Evolutionary conservation across 2,329 filamentous ascomycete genomes (phyloP).

Genomic region (Thelonectria discophora): DNA sequence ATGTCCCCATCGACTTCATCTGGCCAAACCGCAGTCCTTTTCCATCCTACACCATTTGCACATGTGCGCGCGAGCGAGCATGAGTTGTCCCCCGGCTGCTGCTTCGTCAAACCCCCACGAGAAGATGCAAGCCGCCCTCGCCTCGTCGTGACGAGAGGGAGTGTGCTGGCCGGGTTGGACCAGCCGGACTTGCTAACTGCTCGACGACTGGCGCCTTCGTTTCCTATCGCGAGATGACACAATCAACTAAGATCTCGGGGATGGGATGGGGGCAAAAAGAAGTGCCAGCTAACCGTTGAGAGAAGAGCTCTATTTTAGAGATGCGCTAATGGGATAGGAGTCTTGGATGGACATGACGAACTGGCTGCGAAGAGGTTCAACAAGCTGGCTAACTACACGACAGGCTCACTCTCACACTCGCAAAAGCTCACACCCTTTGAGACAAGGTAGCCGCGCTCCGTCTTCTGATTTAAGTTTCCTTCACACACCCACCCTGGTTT

Average conservation of each 20-base stretch:
- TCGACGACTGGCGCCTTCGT: not conserved
- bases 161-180: not conserved
- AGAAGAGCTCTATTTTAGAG: not conserved
- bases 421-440: slow-evolving; percentile 1
- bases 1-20: slow-evolving; percentile 1
- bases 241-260: too few relatives aligned
- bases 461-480: slow-evolving; percentile 17
- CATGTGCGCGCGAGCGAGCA: not conserved
- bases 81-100: not conserved
- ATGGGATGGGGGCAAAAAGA: too few relatives aligned
- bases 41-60: slow-evolving; percentile 4
- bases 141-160: slow-evolving; percentile 2
- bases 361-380: too few relatives aligned
- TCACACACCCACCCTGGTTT: slow-evolving; percentile 11
- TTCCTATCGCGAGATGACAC: too few relatives aligned
- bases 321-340: slow-evolving; percentile 15
- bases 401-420: too few relatives aligned
- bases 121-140: not conserved
- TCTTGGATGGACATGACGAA: slow-evolving; percentile 22
- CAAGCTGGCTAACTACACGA: too few relatives aligned
- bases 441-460: not conserved
- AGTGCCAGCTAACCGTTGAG: not conserved
- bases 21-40: not conserved
- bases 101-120: slow-evolving; percentile 14
- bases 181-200: too few relatives aligned